Percentiles rank a stretch among this genome's conserved stretches.
Conservation (phyloP, 2,329 filamentous ascomycete species). For the Trichoderma sp. region DNA sequence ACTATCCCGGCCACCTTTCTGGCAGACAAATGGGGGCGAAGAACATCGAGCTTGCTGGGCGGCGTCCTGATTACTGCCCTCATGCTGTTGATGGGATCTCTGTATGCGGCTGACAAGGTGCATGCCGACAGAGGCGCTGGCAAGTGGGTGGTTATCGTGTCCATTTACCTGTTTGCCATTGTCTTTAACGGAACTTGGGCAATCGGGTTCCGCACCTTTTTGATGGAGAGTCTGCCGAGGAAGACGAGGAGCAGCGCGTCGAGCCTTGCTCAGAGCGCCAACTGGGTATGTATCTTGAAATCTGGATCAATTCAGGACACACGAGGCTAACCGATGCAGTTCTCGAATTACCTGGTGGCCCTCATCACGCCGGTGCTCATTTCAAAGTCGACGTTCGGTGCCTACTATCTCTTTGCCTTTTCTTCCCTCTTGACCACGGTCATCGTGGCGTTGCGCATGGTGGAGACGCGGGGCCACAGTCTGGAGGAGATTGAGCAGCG, state of each 20-base stretch:
- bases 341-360: slow-evolving; percentile 51
- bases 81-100: slow-evolving; percentile 56
- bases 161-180: slow-evolving; percentile 53
- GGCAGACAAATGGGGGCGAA: slow-evolving; percentile 59
- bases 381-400: slow-evolving; percentile 44
- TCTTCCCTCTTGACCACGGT: slow-evolving; percentile 44
- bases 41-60: slow-evolving; percentile 55
- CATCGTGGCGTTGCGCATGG: slow-evolving; percentile 46
- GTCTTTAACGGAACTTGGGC: slow-evolving; percentile 54
- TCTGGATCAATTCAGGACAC: fast-evolving
- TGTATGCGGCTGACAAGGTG: slow-evolving; percentile 51
- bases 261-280: slow-evolving; percentile 55
- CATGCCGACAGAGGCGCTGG: slow-evolving; percentile 43
- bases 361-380: slow-evolving; percentile 48
- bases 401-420: slow-evolving; percentile 51
- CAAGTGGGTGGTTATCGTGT: slow-evolving; percentile 55
- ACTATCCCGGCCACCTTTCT: slow-evolving; percentile 58
- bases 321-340: slow-evolving; percentile 31
- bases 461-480: slow-evolving; percentile 47
- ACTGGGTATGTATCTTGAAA: slow-evolving; percentile 46
- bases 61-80: slow-evolving; percentile 53
- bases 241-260: slow-evolving; percentile 58
- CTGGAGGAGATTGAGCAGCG: slow-evolving; percentile 44
- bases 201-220: slow-evolving; percentile 55
- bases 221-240: slow-evolving; percentile 59